A percentile compares a stretch with the other conserved stretches of the same genome.
Evolutionary conservation across 2,329 filamentous ascomycete species (phyloP).

Genomic region (Niveomyces coronatus): DNA sequence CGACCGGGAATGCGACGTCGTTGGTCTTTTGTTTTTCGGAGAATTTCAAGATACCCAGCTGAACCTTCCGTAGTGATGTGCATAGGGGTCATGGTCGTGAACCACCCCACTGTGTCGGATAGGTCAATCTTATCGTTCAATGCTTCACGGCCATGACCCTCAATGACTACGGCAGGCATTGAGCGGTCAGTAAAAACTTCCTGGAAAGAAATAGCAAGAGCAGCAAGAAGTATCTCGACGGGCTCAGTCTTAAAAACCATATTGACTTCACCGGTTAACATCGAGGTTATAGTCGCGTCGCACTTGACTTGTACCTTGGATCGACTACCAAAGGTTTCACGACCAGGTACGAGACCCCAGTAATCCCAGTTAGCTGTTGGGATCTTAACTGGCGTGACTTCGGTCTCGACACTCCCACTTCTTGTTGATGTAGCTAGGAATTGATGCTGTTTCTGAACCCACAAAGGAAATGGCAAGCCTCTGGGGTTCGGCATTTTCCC

Average conservation of each 20-base stretch:
- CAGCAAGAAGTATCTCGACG: conserved; percentile 28
- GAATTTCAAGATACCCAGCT: conserved; percentile 10
- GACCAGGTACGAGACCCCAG: no score
- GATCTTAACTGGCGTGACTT: no score
- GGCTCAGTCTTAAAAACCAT: conserved; percentile 23
- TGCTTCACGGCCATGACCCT: conserved; percentile 32
- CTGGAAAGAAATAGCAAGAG: conserved; percentile 24
- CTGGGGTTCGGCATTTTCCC: conserved; percentile 4
- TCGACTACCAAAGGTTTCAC: background rate
- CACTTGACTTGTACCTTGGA: background rate
- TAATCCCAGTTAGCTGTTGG: no score
- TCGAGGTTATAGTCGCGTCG: conserved; percentile 15
- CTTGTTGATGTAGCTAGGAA: no score
- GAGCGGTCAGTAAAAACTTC: conserved; percentile 23
- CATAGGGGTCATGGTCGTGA: conserved; percentile 31
- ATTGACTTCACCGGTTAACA: conserved; percentile 20
- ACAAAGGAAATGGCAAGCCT: conserved; percentile 21
- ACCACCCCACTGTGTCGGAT: conserved; percentile 34
- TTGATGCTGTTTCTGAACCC: conserved; percentile 20
- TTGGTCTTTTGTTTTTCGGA: conserved; percentile 23
- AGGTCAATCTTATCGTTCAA: conserved; percentile 23
- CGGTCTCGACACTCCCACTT: no score
- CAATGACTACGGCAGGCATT: conserved; percentile 26
- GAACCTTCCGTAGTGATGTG: no score
- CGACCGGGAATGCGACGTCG: conserved; percentile 24